Conservation (phyloP, 2,329 filamentous ascomycete species). For the Chaetothyriales sp. region DNA sequence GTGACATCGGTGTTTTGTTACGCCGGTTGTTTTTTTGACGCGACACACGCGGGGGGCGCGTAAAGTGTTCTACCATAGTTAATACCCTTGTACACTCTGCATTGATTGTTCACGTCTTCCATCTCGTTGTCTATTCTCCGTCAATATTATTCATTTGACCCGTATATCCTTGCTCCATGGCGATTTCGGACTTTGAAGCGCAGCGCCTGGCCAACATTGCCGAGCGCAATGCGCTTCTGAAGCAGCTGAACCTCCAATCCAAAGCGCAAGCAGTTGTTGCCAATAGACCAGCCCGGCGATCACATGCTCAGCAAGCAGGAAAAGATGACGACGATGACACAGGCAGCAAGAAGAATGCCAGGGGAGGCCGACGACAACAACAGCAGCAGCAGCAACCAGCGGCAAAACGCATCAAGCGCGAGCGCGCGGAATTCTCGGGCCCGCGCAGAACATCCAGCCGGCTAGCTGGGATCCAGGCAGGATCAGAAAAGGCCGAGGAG, state of each 20-base stretch:
- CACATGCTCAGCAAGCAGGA: neutral
- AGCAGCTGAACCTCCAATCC: slow-evolving; percentile 54
- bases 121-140: neutral
- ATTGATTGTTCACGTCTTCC: no score
- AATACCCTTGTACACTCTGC: no score
- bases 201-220: slow-evolving; percentile 74
- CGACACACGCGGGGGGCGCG: no score
- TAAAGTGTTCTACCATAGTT: no score
- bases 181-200: slow-evolving; percentile 63
- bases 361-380: no score
- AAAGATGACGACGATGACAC: slow-evolving; percentile 6
- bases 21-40: no score
- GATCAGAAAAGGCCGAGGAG: neutral
- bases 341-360: slow-evolving; percentile 28
- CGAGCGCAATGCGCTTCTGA: slow-evolving; percentile 67
- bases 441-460: slow-evolving; percentile 48
- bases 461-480: slow-evolving; percentile 40
- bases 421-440: slow-evolving; percentile 38
- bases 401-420: slow-evolving; percentile 46
- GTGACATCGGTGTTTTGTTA: no score
- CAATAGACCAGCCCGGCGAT: neutral
- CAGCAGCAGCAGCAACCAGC: slow-evolving; percentile 29
- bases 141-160: neutral
- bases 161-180: neutral
- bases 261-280: slow-evolving; percentile 38